These are phyloP conservation scores for Botrytis porri DNA, from an alignment of 2,329 filamentous ascomycete genomes.

Conservation along the genomic window DNA sequence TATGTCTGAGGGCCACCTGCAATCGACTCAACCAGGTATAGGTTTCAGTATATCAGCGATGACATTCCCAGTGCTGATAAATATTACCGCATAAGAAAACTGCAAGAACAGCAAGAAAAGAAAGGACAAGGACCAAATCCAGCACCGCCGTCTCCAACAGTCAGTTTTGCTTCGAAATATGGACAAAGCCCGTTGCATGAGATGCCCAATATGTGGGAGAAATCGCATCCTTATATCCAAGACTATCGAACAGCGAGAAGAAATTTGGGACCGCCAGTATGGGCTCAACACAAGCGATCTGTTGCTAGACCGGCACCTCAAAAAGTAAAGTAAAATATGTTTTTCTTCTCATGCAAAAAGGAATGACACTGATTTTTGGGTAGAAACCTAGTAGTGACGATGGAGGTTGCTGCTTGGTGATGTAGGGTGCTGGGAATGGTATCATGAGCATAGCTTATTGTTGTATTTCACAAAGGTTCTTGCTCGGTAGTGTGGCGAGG, in stretches of 20 bases:
- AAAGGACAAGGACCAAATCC: not conserved
- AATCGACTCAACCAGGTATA: not conserved
- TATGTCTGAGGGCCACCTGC: not conserved
- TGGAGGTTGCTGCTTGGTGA: not conserved
- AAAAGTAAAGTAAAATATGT: not conserved
- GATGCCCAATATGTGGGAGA: accelerated
- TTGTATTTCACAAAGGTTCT: not conserved
- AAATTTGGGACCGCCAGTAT: not conserved
- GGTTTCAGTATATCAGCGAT: not conserved
- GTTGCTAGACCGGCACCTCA: not conserved
- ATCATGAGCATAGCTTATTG: not conserved
- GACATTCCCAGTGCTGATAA: not conserved
- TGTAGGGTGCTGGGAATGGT: not conserved
- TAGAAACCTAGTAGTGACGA: not conserved
- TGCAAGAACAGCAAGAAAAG: not conserved
- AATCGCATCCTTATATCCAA: not conserved
- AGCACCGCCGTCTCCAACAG: not conserved
- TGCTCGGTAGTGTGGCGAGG: not conserved
- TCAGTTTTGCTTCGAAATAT: not conserved
- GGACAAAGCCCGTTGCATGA: not conserved
- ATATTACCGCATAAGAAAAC: not conserved
- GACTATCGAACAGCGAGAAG: not conserved
- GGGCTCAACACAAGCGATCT: not conserved
- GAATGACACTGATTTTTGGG: not conserved
- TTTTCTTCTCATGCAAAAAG: too few species aligned